Base-by-base conservation (phyloP, 371 early-diverging fungal genomes). In the Mortierella sp. region DNA sequence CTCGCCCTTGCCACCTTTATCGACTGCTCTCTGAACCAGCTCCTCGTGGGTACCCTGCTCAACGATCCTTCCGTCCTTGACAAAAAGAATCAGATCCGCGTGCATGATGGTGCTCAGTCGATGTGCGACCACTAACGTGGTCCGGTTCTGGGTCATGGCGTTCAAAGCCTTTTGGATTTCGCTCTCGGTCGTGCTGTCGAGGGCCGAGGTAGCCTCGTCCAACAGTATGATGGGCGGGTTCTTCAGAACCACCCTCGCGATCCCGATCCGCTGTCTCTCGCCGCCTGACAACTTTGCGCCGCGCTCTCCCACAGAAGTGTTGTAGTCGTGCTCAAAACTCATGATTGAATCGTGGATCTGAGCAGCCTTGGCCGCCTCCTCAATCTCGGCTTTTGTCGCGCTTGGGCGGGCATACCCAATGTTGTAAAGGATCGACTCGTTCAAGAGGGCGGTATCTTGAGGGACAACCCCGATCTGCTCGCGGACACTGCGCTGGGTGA, bases 131-230 rank as follows among this genome's bases (percentile, higher is more conserved):
- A 90, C 88, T 14, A 94, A 86, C 5, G 93, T 93, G 31, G 88
- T 92, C 67, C 91, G 83, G 39, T 92, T 92, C 14, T 90, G 76
- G 3, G 91, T 72, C 7, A 95, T 93, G 7, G 80, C 86, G 74
- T 94, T 93, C 37, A 99, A 85, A 0, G 96, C 97, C 53, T 89
- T 89, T 78, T 61, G 61, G 37, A 99, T 95, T 13, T 94, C 85
- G 65, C 90, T 91, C 85, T 99, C 99, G 40, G 94, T 92, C 75
- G 94, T 92, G 37, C 93, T 91, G 86, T 98, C 97, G 41, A 98
- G 84, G 0, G 97, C 97, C 5, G 95, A 93, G 1, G 99, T 99
- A 0, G 47, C 99, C 80, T 99, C 99, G 79, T 99, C 99, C 39
- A 98, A 86, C 14, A 99, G 80, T 9, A 61, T 61, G 10, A 61